Evolutionary conservation across 2,329 filamentous ascomycete genomes (phyloP), one percentile per base, ranked within the genome.

Genomic region (Clonostachys byssicola): DNA sequence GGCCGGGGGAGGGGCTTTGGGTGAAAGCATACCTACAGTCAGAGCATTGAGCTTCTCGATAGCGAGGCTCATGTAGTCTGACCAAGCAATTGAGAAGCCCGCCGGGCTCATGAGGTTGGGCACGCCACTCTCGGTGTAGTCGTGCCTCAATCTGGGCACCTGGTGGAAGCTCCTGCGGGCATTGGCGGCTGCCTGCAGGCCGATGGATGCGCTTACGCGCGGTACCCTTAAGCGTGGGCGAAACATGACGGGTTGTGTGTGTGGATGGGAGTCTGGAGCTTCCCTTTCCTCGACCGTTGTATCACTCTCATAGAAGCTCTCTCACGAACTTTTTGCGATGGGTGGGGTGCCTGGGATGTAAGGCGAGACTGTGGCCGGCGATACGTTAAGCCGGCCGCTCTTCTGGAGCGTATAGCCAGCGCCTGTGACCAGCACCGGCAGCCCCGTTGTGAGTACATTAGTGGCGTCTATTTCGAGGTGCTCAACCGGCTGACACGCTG

Each of bases 71-170:
- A 95, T 91, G 71, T 96, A 95, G 60, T 91, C 75, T 34, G 78
- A 85, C 85, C 90, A 99, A 44, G 91, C 85, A 47, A 89, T 78
- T 47, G 86, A 71, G 67, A 88, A 95, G 47, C 81, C 88, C 44
- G 78, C 73, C 3, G 76, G 65, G 33, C 84, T 84, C 62, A 96
- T 75, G 51, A 97, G 75, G 13, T 82, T 81, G n/a, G 82, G 78
- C 6, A 96, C 74, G 49, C 75, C 79, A 14, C 2, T 38, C 41
- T 75, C 49, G 44, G 64, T 62, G 67, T 68, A 75, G 54, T 74
- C 62, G 47, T 78, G 71, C 34, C 56, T 58, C 52, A 81, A 67
- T 36, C 57, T 44, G n/a, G 76, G 75, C 20, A 81, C 60, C 40
- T 62, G 51, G 58, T 82, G 78, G 43, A 75, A 54, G 43, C 68